A percentile compares a stretch with the other conserved stretches of the same genome.
phyloP scores from a whole-genome alignment of 116 monocot genomes.

The Papilionanthe hybrid region DNA sequence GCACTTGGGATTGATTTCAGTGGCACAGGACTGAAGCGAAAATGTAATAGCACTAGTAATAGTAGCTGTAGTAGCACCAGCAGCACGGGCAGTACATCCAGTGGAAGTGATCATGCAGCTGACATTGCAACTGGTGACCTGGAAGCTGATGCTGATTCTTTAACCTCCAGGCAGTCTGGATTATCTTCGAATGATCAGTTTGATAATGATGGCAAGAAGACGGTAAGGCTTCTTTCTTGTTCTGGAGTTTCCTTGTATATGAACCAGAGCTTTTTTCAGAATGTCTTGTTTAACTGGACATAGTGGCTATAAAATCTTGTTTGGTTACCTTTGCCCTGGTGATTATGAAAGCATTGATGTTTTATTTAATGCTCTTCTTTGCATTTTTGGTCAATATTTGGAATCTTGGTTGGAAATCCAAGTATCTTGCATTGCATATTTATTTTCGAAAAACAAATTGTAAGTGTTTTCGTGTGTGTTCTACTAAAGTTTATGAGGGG shows the following conservation, averaged over 20 bases:
- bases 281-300: neutral
- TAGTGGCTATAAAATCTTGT: neutral
- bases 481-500: neutral
- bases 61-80: slow-evolving; percentile 77
- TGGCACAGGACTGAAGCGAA: slow-evolving; percentile 24
- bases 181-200: slow-evolving; percentile 48
- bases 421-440: neutral
- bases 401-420: neutral
- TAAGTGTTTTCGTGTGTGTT: neutral
- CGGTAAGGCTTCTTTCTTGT: slow-evolving; percentile 30
- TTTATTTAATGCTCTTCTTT: neutral
- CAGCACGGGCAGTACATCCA: slow-evolving; percentile 79
- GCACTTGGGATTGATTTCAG: slow-evolving; percentile 37
- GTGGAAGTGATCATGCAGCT: slow-evolving; percentile 48
- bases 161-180: slow-evolving; percentile 54
- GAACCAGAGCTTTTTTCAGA: neutral
- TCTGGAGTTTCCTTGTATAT: neutral
- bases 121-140: slow-evolving; percentile 47
- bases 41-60: slow-evolving; percentile 52
- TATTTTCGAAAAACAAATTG: neutral
- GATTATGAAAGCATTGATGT: neutral
- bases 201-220: slow-evolving; percentile 42
- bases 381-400: neutral
- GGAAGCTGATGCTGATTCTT: slow-evolving; percentile 85
- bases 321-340: neutral